Evolutionary conservation across 306 rosid species (phyloP).

Genomic region (Vicia faba): DNA sequence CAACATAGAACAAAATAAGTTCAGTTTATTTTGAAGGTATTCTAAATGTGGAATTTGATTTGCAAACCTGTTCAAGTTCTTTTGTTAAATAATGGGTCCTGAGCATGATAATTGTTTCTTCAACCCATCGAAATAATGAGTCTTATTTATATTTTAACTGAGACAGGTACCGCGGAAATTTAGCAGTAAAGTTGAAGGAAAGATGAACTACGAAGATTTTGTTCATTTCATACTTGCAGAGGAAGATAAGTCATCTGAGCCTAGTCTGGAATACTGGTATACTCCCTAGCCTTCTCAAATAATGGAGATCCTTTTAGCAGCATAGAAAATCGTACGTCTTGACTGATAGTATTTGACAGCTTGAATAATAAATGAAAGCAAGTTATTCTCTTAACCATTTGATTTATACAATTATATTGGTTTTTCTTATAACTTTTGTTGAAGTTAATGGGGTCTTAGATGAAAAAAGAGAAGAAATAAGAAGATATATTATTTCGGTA

Average conservation of each 20-base stretch:
- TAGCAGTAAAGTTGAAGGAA: conserved; percentile 88
- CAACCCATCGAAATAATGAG: conserved; percentile 2
- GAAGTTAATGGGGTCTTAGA: background rate
- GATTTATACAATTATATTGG: background rate
- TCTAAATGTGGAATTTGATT: conserved; percentile 30
- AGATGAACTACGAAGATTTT: conserved; percentile 99
- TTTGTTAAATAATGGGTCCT: background rate
- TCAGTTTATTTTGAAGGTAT: conserved; percentile 22
- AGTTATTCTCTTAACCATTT: conserved; percentile 29
- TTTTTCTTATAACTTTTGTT: conserved; percentile 6
- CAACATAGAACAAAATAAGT: background rate
- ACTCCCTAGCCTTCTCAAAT: conserved; percentile 37
- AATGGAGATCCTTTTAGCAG: conserved; percentile 31
- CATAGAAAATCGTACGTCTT: conserved; percentile 23
- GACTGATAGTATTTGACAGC: conserved; percentile 29
- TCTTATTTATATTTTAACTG: conserved; percentile 29
- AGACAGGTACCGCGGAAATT: conserved; percentile 86
- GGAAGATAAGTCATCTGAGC: conserved; percentile 96
- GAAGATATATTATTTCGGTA: background rate
- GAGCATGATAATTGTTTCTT: conserved; percentile 11
- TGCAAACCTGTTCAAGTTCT: background rate
- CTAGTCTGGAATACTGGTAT: conserved; percentile 98
- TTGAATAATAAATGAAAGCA: conserved; percentile 30
- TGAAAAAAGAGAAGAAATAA: background rate
- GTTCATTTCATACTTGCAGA: conserved; percentile 96